Evolutionary conservation across 768 basidiomycete genomes (phyloP).

Genomic region (Dentipellis sp.): DNA sequence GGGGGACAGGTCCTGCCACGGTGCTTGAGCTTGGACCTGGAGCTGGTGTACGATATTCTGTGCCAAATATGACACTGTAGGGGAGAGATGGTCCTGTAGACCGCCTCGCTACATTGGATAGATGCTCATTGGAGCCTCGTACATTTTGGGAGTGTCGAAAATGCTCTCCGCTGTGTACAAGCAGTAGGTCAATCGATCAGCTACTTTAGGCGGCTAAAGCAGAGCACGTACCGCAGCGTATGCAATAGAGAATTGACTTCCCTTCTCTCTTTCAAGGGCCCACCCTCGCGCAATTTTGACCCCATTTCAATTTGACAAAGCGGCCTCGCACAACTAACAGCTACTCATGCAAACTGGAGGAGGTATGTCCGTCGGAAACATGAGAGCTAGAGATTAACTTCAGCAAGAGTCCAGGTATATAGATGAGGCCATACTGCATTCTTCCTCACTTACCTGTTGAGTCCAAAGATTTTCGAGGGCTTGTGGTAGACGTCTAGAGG

Average conservation of each 20-base stretch:
- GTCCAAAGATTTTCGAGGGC: too few species aligned
- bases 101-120: not conserved
- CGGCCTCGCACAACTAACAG: too few species aligned
- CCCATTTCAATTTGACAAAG: too few species aligned
- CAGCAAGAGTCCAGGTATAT: too few species aligned
- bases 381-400: too few species aligned
- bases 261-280: not conserved
- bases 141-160: constrained; percentile 57
- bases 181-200: not conserved
- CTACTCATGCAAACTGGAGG: too few species aligned
- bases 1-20: too few species aligned
- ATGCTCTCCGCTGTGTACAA: constrained; percentile 51
- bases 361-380: too few species aligned
- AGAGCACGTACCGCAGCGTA: constrained; percentile 34
- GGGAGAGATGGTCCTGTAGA: constrained; percentile 8
- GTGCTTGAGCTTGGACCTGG: not conserved
- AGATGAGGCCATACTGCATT: too few species aligned
- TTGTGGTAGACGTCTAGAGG: too few species aligned
- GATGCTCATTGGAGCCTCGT: constrained; percentile 16
- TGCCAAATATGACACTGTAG: constrained; percentile 12
- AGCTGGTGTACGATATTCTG: not conserved
- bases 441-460: too few species aligned
- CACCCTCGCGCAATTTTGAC: too few species aligned
- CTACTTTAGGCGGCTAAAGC: not conserved
- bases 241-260: constrained; percentile 41